Conservation (phyloP, 345 rosid genomes). For the Zanthoxylum bungeanum region DNA sequence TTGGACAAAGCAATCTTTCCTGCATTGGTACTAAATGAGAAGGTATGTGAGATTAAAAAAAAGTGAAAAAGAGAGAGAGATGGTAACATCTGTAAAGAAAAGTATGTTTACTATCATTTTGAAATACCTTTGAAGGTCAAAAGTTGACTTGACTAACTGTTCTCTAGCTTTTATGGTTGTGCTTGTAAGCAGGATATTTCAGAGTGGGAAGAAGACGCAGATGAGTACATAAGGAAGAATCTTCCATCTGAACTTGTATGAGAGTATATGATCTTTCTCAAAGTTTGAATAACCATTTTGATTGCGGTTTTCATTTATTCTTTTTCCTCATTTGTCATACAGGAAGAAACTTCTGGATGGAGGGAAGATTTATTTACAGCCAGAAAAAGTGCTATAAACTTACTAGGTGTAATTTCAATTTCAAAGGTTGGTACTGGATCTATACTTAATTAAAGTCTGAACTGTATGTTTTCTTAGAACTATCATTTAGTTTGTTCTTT, state of each 20-base stretch:
- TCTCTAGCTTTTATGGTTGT: slow-evolving; percentile 11
- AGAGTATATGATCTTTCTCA: slow-evolving; percentile 9
- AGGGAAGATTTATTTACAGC: slow-evolving; percentile 84
- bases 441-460: slow-evolving; percentile 12
- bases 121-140: slow-evolving; percentile 2
- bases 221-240: slow-evolving; percentile 79
- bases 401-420: slow-evolving; percentile 77
- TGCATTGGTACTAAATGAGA: slow-evolving; percentile 65
- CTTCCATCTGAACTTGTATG: slow-evolving; percentile 85
- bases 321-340: slow-evolving; percentile 7
- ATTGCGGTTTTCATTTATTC: slow-evolving; percentile 1
- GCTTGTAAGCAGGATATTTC: slow-evolving; percentile 53
- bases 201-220: slow-evolving; percentile 92
- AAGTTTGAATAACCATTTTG: slow-evolving; percentile 6
- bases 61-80: not conserved
- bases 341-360: slow-evolving; percentile 93
- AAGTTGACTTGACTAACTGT: slow-evolving; percentile 12
- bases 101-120: not conserved
- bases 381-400: slow-evolving; percentile 83
- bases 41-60: slow-evolving; percentile 32
- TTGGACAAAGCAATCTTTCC: slow-evolving; percentile 83
- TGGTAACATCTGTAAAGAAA: not conserved
- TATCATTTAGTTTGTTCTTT: slow-evolving; percentile 15
- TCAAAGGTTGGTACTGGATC: slow-evolving; percentile 51
- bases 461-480: slow-evolving; percentile 7